Conservation (phyloP, 2,329 filamentous ascomycete genomes). For the Penicillium sp. region DNA sequence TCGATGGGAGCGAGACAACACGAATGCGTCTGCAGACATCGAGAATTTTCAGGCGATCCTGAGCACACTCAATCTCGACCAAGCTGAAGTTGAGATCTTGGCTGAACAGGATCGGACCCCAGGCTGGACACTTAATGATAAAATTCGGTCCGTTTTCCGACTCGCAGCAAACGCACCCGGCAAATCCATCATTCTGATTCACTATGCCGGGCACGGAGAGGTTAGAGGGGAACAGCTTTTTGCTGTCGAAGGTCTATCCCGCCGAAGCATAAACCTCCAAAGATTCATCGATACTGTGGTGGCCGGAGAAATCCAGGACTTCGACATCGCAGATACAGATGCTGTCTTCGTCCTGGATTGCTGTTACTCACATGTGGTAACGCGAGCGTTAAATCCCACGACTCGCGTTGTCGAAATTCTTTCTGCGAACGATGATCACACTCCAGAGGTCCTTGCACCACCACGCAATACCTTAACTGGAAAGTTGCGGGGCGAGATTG, state of each 20-base stretch:
- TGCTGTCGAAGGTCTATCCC: background rate
- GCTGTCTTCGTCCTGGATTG: conserved; percentile 10
- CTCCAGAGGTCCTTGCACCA: background rate
- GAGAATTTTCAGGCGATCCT: conserved; percentile 7
- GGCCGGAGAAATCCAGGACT: background rate
- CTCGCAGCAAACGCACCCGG: background rate
- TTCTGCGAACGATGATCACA: conserved; percentile 2
- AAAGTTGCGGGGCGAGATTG: conserved; percentile 3
- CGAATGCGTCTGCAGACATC: background rate
- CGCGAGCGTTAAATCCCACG: background rate
- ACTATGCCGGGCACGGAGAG: conserved; percentile 3
- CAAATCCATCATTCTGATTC: conserved; percentile 1
- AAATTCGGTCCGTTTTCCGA: background rate
- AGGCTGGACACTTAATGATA: conserved; percentile 3
- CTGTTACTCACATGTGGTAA: conserved; percentile 2
- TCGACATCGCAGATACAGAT: conserved; percentile 7
- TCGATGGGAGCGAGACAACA: conserved; percentile 9
- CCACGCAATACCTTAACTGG: conserved; percentile 1
- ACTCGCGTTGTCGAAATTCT: conserved; percentile 11
- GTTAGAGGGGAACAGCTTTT: background rate
- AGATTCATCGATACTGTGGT: conserved; percentile 1
- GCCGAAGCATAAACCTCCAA: background rate
- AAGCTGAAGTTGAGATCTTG: too few relatives aligned
- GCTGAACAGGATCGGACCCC: too few relatives aligned
- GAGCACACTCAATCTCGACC: conserved; percentile 1